Conservation (phyloP, 2,329 filamentous ascomycete genomes). For the Sphaerostilbella broomeana region DNA sequence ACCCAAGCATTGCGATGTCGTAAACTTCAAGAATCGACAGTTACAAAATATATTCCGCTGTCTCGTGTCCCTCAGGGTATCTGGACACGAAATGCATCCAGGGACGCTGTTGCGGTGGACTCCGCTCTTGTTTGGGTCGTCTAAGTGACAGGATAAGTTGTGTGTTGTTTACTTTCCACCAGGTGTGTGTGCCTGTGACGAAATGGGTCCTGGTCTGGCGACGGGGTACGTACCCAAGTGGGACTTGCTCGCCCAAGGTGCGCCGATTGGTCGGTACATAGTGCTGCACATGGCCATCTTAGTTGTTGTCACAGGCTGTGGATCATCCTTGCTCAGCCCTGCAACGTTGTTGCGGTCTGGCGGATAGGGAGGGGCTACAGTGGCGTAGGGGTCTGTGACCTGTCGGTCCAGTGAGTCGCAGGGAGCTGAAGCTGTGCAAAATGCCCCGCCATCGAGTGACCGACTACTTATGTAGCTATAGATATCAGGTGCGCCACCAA, state of each 20-base stretch:
- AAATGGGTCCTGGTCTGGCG: constrained; percentile 3
- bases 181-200: constrained; percentile 8
- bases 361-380: too few relatives aligned
- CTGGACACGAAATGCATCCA: too few relatives aligned
- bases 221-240: constrained; percentile 5
- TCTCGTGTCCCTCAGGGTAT: too few relatives aligned
- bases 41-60: too few relatives aligned
- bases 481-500: too few relatives aligned
- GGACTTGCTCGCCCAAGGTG: background rate
- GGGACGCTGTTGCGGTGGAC: background rate
- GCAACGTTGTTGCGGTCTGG: constrained; percentile 2
- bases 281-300: too few relatives aligned
- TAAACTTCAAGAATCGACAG: background rate
- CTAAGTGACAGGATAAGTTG: too few relatives aligned
- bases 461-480: too few relatives aligned
- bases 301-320: too few relatives aligned
- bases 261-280: constrained; percentile 6
- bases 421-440: too few relatives aligned
- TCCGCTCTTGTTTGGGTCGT: background rate
- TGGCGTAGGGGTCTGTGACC: too few relatives aligned
- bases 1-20: constrained; percentile 50
- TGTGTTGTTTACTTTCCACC: constrained; percentile 11
- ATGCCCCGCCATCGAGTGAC: constrained; percentile 10
- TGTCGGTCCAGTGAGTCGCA: too few relatives aligned
- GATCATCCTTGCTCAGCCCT: constrained; percentile 14